phyloP scores from a whole-genome alignment of 306 rosid genomes.

The Lathyrus tuberosus region DNA sequence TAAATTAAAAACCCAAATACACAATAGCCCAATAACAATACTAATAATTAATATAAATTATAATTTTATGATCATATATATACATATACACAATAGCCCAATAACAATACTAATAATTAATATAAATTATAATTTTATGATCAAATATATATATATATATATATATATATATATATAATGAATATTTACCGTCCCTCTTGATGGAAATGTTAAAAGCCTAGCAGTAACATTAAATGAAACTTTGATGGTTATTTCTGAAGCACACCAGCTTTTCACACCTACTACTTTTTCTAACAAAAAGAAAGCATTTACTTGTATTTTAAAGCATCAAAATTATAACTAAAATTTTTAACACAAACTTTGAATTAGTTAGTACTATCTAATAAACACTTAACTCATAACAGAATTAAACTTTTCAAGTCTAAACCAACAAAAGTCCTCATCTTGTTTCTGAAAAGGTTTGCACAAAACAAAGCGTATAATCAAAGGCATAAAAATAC shows the following conservation, averaged over 20 bases:
- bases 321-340: background rate
- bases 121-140: too few species aligned
- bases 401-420: background rate
- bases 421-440: conserved; percentile 38
- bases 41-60: too few species aligned
- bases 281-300: background rate
- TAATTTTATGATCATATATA: too few species aligned
- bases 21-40: too few species aligned
- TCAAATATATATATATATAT: too few species aligned
- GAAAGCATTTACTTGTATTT: background rate
- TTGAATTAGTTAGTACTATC: background rate
- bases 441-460: conserved; percentile 16
- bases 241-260: conserved; percentile 14
- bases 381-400: too few species aligned
- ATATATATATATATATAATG: background rate
- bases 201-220: conserved; percentile 23
- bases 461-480: conserved; percentile 21
- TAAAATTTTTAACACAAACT: background rate
- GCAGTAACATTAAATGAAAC: conserved; percentile 29
- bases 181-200: background rate
- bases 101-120: too few species aligned
- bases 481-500: conserved; percentile 22
- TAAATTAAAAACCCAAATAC: too few species aligned
- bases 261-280: background rate
- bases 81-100: too few species aligned